phyloP scores from a whole-genome alignment of 805 yeast genomes.

The Pichia exigua region DNA sequence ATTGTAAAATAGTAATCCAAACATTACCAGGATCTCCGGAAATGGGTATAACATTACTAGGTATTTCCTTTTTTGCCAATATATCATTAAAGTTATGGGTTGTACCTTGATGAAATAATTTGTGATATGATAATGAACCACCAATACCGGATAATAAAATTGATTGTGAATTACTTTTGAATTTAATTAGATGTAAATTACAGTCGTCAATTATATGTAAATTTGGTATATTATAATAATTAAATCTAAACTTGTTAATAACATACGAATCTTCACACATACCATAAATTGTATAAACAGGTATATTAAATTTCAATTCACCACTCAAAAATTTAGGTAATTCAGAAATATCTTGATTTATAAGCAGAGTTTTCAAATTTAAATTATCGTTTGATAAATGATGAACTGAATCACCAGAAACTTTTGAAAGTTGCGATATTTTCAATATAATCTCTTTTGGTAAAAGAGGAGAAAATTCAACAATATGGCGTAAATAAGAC shows the following conservation, averaged over 20 bases:
- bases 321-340: conserved; percentile 42
- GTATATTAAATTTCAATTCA: conserved; percentile 36
- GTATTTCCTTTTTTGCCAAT: conserved; percentile 18
- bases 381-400: conserved; percentile 31
- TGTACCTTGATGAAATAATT: conserved; percentile 60
- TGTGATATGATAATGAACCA: conserved; percentile 59
- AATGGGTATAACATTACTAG: conserved; percentile 36
- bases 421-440: conserved; percentile 45
- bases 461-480: conserved; percentile 56
- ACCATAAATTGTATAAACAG: conserved; percentile 74
- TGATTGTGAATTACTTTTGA: conserved; percentile 32
- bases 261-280: conserved; percentile 68
- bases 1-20: conserved; percentile 66
- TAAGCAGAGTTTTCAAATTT: conserved; percentile 29
- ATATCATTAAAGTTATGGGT: conserved; percentile 28
- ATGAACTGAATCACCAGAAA: conserved; percentile 34
- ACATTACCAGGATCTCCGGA: conserved; percentile 58
- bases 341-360: conserved; percentile 40
- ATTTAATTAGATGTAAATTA: conserved; percentile 34
- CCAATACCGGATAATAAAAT: conserved; percentile 63
- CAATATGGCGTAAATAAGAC: conserved; percentile 54
- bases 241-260: conserved; percentile 51
- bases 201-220: conserved; percentile 56
- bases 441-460: conserved; percentile 40
- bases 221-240: conserved; percentile 47